A percentile compares a stretch with the other conserved stretches of the same genome.
Evolutionary conservation across 2,329 filamentous ascomycete species (phyloP).

Genomic region (Trichophyton equinum): DNA sequence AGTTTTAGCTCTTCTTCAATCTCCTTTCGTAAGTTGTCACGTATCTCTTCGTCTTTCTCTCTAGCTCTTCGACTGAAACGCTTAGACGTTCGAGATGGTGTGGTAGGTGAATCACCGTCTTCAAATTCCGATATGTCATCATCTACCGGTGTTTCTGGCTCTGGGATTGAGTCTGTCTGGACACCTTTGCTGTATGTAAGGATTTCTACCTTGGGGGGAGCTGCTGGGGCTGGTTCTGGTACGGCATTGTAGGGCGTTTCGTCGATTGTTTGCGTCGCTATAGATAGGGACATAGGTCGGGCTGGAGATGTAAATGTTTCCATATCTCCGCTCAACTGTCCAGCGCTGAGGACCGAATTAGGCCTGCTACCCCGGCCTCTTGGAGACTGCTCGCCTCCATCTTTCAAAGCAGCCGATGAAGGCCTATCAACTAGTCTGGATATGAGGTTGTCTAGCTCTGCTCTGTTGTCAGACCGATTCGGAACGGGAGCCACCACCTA

Average conservation of each 20-base stretch:
- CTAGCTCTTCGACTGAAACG: slow-evolving; percentile 65
- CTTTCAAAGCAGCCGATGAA: slow-evolving; percentile 53
- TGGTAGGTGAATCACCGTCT: slow-evolving; percentile 43
- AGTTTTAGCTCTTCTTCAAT: slow-evolving; percentile 85
- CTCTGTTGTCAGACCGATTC: slow-evolving; percentile 50
- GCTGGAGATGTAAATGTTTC: slow-evolving; percentile 27
- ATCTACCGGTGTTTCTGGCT: slow-evolving; percentile 40
- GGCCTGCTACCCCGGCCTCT: slow-evolving; percentile 54
- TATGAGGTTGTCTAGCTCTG: slow-evolving; percentile 73
- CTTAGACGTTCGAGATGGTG: slow-evolving; percentile 48
- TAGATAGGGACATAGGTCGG: slow-evolving; percentile 32
- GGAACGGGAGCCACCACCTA: slow-evolving; percentile 44
- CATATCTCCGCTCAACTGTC: slow-evolving; percentile 64
- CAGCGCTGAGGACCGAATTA: slow-evolving; percentile 72
- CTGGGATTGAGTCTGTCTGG: slow-evolving; percentile 67
- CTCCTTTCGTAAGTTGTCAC: slow-evolving; percentile 71
- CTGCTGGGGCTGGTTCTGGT: slow-evolving; percentile 68
- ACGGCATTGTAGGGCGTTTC: slow-evolving; percentile 63
- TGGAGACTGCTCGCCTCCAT: slow-evolving; percentile 33
- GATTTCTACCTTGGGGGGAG: slow-evolving; percentile 53
- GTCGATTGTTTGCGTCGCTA: slow-evolving; percentile 52
- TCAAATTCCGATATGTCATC: slow-evolving; percentile 50
- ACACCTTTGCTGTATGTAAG: slow-evolving; percentile 97
- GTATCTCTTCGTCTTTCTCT: slow-evolving; percentile 77
- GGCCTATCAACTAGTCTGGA: slow-evolving; percentile 69